Evolutionary conservation across 371 early-diverging fungal species (phyloP).

Genomic region (Apophysomyces trapeziformis): DNA sequence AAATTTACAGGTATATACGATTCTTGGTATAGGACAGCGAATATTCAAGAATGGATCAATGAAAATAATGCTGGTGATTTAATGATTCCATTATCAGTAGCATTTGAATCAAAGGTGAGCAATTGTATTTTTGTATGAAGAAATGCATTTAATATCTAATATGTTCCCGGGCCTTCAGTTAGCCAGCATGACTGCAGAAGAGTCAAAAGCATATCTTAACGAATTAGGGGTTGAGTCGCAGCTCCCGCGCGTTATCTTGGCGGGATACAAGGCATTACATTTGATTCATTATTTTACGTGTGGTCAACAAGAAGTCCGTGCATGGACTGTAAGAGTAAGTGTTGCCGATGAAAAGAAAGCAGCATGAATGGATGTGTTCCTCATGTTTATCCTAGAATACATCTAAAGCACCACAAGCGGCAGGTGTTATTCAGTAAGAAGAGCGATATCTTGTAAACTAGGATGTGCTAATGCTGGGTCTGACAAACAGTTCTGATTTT

Average conservation of each 20-base stretch:
- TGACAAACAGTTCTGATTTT: constrained; percentile 67
- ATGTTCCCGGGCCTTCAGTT: constrained; percentile 24
- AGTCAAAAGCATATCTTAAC: constrained; percentile 40
- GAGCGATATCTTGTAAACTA: neutral
- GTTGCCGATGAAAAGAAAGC: neutral
- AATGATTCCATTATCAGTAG: constrained; percentile 88
- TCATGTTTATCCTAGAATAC: constrained; percentile 51
- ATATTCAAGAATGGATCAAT: constrained; percentile 90
- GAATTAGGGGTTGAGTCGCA: constrained; percentile 52
- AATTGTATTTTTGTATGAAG: neutral
- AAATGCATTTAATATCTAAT: constrained; percentile 7
- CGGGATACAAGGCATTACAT: constrained; percentile 88
- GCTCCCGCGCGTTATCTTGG: constrained; percentile 76
- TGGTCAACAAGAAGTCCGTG: constrained; percentile 86
- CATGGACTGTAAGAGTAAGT: constrained; percentile 74
- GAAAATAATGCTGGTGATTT: constrained; percentile 83
- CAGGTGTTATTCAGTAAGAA: constrained; percentile 76
- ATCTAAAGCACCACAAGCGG: constrained; percentile 92
- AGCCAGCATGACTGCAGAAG: constrained; percentile 49
- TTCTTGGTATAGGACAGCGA: constrained; percentile 34
- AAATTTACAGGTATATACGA: too few species aligned
- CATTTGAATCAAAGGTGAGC: constrained; percentile 65
- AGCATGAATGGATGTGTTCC: neutral
- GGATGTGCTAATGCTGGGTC: too few species aligned
- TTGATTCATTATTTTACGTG: constrained; percentile 93